Percentiles rank a stretch among this genome's conserved stretches.
These are phyloP conservation scores for Filobasidium uniguttulatum DNA, from an alignment of 1,284 basidiomycete genomes.

Conservation along the genomic window DNA sequence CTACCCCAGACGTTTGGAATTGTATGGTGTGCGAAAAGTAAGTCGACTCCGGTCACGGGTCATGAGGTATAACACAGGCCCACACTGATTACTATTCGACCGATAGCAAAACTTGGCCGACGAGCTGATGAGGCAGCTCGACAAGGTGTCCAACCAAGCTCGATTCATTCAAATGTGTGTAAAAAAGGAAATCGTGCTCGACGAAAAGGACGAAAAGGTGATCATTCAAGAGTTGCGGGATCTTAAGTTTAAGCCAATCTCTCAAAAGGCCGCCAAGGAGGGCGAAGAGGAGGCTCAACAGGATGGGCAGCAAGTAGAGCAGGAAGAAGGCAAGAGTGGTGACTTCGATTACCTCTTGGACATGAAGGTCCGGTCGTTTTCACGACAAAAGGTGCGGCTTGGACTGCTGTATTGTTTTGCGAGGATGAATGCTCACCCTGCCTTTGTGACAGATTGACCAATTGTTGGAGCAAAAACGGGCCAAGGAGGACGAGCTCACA, in stretches of 20 bases:
- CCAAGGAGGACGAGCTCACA: conserved; percentile 73
- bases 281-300: conserved; percentile 56
- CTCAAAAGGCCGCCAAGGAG: conserved; percentile 54
- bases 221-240: conserved; percentile 74
- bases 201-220: conserved; percentile 79
- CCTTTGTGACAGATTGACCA: conserved; percentile 55
- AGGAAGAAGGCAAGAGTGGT: conserved; percentile 42
- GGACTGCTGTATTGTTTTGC: background rate
- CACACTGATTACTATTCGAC: background rate
- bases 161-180: conserved; percentile 97
- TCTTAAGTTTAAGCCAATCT: conserved; percentile 78
- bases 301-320: conserved; percentile 43
- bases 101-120: conserved; percentile 67
- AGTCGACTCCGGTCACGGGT: conserved; percentile 14
- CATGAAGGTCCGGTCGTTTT: conserved; percentile 92
- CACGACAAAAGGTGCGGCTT: conserved; percentile 66
- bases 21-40: conserved; percentile 90
- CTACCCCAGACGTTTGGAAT: conserved; percentile 75
- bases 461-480: conserved; percentile 62
- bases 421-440: conserved; percentile 6
- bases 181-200: conserved; percentile 69
- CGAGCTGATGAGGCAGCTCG: conserved; percentile 69
- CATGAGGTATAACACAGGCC: background rate
- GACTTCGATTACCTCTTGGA: conserved; percentile 92
- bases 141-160: conserved; percentile 85